Evolutionary conservation across 352 stramenopile genomes (phyloP), one percentile per base, ranked within the genome.

Genomic region (Phytophthora meadii): DNA sequence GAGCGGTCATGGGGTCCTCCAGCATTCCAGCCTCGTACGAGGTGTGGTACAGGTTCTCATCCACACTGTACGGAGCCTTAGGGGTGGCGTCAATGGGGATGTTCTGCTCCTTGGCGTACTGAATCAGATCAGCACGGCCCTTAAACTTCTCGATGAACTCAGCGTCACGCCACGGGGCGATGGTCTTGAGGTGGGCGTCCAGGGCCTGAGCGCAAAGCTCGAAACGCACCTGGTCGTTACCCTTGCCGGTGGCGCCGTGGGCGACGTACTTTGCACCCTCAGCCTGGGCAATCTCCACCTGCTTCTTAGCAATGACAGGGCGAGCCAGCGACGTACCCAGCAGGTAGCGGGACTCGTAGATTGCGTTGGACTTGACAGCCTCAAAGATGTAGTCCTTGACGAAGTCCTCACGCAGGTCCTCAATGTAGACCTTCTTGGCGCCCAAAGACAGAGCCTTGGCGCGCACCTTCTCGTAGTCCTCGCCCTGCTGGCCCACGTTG

Each of bases 91-190:
- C 89, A 39, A 99, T 97, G 11, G 97, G 97, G 76, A 99, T 99
- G 58, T 93, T 93, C 73, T 99, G 96, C 78, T 98, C 89, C 63
- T 87, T 85, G 54, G 97, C 98, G 81, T 99, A 99, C 58, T 97
- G 95, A 46, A 99, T 87, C 22, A 99, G 77, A 77, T 99, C 97
- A 15, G 80, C 83, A 48, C 97, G 96, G 46, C 97, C 97, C 87
- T 99, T 99, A 90, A 99, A 99, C 65, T 87, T 94, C 72, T 99
- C 91, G 45, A 99, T 98, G 84, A 99, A 99, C 85, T 99, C 96
- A 14, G 96, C 80, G 70, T 99, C 97, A 41, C 97, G 83, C 97
- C 97, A 99, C 30, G 97, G 96, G 22, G 97, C 97, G 57, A 99
- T 98, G 42, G 90, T 98, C 69, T 98, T 92, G 66, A 99, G 97